Evolutionary conservation across 1,284 basidiomycete genomes (phyloP).

Genomic region (Neonothopanus nambi): DNA sequence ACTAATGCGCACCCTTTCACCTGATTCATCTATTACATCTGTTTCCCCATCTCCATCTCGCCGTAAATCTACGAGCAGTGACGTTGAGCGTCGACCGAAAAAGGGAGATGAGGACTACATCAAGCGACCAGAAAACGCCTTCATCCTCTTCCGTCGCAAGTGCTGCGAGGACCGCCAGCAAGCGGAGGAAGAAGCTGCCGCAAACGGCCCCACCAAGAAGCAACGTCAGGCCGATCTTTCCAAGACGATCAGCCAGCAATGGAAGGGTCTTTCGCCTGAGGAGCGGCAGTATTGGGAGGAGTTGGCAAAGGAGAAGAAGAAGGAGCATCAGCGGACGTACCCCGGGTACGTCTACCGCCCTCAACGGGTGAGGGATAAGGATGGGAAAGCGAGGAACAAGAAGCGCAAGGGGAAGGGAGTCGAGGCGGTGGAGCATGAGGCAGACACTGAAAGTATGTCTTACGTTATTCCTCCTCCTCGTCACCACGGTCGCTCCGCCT

Average conservation of each 20-base stretch:
- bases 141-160: constrained; percentile 76
- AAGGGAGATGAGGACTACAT: constrained; percentile 80
- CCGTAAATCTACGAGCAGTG: constrained; percentile 42
- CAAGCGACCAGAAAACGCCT: constrained; percentile 79
- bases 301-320: constrained; percentile 20
- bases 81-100: constrained; percentile 67
- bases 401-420: constrained; percentile 43
- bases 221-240: constrained; percentile 60
- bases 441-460: constrained; percentile 37
- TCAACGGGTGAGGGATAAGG: constrained; percentile 61
- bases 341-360: constrained; percentile 40
- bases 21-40: constrained; percentile 35
- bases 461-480: constrained; percentile 50
- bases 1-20: constrained; percentile 49
- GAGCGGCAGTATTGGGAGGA: constrained; percentile 18
- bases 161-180: constrained; percentile 69
- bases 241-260: constrained; percentile 62
- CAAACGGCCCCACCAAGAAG: constrained; percentile 49
- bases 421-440: constrained; percentile 31
- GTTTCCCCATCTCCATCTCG: constrained; percentile 39
- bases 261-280: constrained; percentile 17
- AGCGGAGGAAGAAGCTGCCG: constrained; percentile 41
- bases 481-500: constrained; percentile 51
- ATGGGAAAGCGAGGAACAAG: constrained; percentile 43
- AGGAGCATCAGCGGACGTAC: constrained; percentile 16